Evolutionary conservation across 1,139 yeast genomes (phyloP), one percentile per base, ranked within the genome.

Genomic region (Komagataea norvegica): DNA sequence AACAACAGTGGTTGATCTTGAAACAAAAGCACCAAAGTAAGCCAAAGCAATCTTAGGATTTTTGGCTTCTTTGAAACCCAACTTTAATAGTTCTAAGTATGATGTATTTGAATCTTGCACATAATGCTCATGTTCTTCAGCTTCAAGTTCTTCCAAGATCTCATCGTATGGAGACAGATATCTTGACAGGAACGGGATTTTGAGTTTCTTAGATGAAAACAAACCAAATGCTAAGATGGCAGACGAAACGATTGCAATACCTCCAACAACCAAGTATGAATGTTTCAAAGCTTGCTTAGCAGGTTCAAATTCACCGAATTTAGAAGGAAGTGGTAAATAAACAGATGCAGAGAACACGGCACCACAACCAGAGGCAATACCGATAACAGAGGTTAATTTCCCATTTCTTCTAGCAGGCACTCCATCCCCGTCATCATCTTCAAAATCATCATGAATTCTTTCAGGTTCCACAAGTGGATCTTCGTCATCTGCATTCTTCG

Each of bases 311-410:
- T 66, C 66, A 25, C 74, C 74, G 34, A 55, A 27, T 49, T 56
- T 47, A n/a, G 51, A 44, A 8, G 61, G 60, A 23, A 57, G 34
- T 5, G 81, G 68, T 22, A 77, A 55, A 36, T 73, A 70, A 27
- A 62, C 57, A 1, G 71, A 57, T 2, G 76, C 81, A 0, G 81
- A 64, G 45, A 74, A 73, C 1, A 77, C 69, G 1, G 89, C 91
- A 27, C 91, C 91, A 10, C 77, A 51, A 0, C 89, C 89, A 10
- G 84, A 67, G 33, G 72, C 62, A 4, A 79, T 56, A 0, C 89
- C 89, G 33, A 81, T 70, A 29, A 77, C 50, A 0, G 86, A 82
- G 0, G 83, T 70, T 40, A 70, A 61, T 47, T 69, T 72, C 2
- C 86, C 86, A 48, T 71, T 75, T 40, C 63, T 64, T 20, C 44